Conservation (phyloP, 768 basidiomycete species). For the Boletus speciosus region DNA sequence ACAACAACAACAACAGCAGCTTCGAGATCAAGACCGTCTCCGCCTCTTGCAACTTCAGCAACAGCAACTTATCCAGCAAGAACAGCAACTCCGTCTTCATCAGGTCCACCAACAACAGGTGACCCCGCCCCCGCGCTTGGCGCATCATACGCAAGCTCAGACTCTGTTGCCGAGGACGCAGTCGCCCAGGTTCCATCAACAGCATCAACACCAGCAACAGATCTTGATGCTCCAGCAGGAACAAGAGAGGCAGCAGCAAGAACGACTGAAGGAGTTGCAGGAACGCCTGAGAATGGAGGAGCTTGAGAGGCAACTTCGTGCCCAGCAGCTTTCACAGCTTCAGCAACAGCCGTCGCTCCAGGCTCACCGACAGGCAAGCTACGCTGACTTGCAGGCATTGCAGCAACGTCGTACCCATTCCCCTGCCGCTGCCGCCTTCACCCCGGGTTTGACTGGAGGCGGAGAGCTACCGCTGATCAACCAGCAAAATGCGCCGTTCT, state of each 20-base stretch:
- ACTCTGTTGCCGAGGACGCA: constrained; percentile 52
- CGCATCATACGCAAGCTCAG: constrained; percentile 30
- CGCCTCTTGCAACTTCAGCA: constrained; percentile 44
- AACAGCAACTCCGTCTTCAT: constrained; percentile 36
- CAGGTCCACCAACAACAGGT: constrained; percentile 36
- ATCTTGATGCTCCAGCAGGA: constrained; percentile 65
- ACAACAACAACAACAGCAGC: constrained; percentile 33
- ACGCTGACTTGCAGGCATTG: constrained; percentile 47
- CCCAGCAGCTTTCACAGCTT: constrained; percentile 49
- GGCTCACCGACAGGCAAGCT: constrained; percentile 38
- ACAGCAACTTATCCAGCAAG: constrained; percentile 34
- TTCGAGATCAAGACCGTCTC: constrained; percentile 40
- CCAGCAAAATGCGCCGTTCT: constrained; percentile 52
- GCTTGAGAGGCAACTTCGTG: constrained; percentile 58
- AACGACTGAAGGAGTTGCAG: constrained; percentile 56
- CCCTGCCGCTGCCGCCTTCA: constrained; percentile 37
- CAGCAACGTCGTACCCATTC: constrained; percentile 53
- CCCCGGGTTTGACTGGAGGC: constrained; percentile 12
- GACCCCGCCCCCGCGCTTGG: constrained; percentile 73
- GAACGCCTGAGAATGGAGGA: constrained; percentile 65
- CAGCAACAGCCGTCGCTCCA: constrained; percentile 40
- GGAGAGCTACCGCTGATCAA: constrained; percentile 37
- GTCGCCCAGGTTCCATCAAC: constrained; percentile 76
- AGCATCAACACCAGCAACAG: constrained; percentile 72
- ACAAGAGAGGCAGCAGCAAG: constrained; percentile 56